Evolutionary conservation across 768 basidiomycete species (phyloP).

Genomic region (Tylopilus sp.): DNA sequence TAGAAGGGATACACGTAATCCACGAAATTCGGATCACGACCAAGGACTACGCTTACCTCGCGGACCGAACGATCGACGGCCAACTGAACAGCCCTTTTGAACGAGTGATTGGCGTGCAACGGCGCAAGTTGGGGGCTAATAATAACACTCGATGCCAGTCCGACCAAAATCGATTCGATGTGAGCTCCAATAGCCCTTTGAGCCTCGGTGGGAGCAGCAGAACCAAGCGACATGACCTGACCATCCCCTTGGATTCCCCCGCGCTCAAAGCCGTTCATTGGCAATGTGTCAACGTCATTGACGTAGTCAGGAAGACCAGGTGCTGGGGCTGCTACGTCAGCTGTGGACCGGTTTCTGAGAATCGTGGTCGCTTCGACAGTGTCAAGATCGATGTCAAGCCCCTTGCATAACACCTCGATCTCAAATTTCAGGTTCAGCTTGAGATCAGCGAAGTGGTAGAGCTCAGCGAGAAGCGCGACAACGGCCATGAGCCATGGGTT

Average conservation of each 20-base stretch:
- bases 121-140: slow-evolving; percentile 76
- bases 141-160: slow-evolving; percentile 67
- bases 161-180: slow-evolving; percentile 74
- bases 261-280: slow-evolving; percentile 68
- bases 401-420: slow-evolving; percentile 95
- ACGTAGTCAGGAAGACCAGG: slow-evolving; percentile 77
- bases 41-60: slow-evolving; percentile 53
- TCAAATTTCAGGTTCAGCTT: slow-evolving; percentile 98
- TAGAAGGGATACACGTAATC: slow-evolving; percentile 26
- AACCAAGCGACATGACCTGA: slow-evolving; percentile 60
- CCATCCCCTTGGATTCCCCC: slow-evolving; percentile 48
- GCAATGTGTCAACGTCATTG: slow-evolving; percentile 72
- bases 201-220: slow-evolving; percentile 57
- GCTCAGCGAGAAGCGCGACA: slow-evolving; percentile 83
- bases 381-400: slow-evolving; percentile 83
- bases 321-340: slow-evolving; percentile 43
- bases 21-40: neutral
- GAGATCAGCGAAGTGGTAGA: slow-evolving; percentile 96
- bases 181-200: slow-evolving; percentile 71
- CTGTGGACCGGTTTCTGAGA: slow-evolving; percentile 73
- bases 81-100: slow-evolving; percentile 87
- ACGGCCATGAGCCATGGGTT: slow-evolving; percentile 99
- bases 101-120: slow-evolving; percentile 70
- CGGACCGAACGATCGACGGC: slow-evolving; percentile 94
- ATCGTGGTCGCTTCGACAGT: slow-evolving; percentile 79